Evolutionary conservation across 2,329 filamentous ascomycete species (phyloP), one percentile per base, ranked within the genome.

Genomic region (Cladophialophora exuberans): DNA sequence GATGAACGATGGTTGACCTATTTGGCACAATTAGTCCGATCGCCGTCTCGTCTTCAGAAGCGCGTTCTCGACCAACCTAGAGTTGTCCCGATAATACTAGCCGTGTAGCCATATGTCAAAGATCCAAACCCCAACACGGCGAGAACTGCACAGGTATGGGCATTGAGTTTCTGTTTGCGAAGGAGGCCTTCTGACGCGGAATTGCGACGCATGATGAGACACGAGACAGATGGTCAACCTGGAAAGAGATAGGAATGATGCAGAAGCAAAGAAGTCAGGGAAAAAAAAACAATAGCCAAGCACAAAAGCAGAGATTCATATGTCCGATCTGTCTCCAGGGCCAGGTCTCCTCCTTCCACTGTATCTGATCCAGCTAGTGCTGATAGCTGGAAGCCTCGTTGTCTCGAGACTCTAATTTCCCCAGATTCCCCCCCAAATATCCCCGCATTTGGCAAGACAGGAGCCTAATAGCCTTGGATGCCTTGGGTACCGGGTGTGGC

Each of bases 1-100:
- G 64, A 75, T 76, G 67, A 78, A 78, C 20, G 68, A 72, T 2
- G 75, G 74, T 59, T 78, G 75, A 6, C 57, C 57, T 56, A 7
- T 5, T n/a, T 2, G n/a, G 9, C 10, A 30, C 23, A n/a, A 13
- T 42, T 15, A 39, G 52, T 22, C 28, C 23, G 9, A 43, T n/a
- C 20, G 3, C 3, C 15, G 18, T 25, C n/a, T n/a, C n/a, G n/a
- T n/a, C n/a, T 23, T 20, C n/a, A 18, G 17, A 25, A n/a, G 10
- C 18, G 38, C 13, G 18, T 25, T 22, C 22, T 20, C 4, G 7
- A 43, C 44, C 22, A 43, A 13, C 76, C 61, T 17, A 63, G 41
- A 3, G 58, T 61, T 6, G 60, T 62, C 15, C 58, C 60, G 15
- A 62, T 62, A 26, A 62, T 62, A 15, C 55, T 59, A 6, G 60